These are phyloP conservation scores for Achaetomium macrosporum DNA, from an alignment of 2,329 filamentous ascomycete species.

Conservation along the genomic window DNA sequence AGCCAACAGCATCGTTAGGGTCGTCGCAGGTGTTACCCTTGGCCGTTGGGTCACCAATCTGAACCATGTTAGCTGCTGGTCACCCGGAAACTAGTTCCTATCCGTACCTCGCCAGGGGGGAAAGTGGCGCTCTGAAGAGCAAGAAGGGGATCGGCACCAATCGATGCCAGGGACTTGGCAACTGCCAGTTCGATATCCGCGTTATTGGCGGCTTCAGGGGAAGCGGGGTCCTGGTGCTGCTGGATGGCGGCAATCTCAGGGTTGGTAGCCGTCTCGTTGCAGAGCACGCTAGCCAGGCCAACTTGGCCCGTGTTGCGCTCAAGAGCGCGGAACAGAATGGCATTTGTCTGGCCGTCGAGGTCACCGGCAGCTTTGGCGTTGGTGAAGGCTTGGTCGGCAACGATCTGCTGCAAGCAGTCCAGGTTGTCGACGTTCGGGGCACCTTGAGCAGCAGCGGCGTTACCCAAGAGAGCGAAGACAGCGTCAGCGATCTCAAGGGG, in stretches of 20 bases:
- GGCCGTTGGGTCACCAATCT: slow-evolving; percentile 34
- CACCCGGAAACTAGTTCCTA: slow-evolving; percentile 4
- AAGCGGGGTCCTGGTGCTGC: slow-evolving; percentile 64
- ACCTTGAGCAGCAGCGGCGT: slow-evolving; percentile 33
- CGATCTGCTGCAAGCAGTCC: slow-evolving; percentile 54
- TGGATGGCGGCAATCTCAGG: slow-evolving; percentile 58
- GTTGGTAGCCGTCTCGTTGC: slow-evolving; percentile 53
- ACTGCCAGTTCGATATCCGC: slow-evolving; percentile 55
- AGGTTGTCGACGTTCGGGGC: slow-evolving; percentile 35
- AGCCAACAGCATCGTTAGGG: slow-evolving; percentile 43
- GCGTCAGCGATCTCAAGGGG: slow-evolving; percentile 42
- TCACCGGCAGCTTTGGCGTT: slow-evolving; percentile 52
- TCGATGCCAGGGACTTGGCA: slow-evolving; percentile 52
- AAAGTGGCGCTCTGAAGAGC: slow-evolving; percentile 61
- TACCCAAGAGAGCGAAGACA: slow-evolving; percentile 46
- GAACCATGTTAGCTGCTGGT: slow-evolving; percentile 18
- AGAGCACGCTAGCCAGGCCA: slow-evolving; percentile 51
- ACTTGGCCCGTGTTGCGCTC: slow-evolving; percentile 57
- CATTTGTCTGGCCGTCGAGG: slow-evolving; percentile 45
- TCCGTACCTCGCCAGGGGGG: slow-evolving; percentile 49
- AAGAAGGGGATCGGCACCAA: slow-evolving; percentile 57
- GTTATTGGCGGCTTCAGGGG: slow-evolving; percentile 51
- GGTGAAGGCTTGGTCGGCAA: slow-evolving; percentile 56
- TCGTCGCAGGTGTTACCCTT: slow-evolving; percentile 51
- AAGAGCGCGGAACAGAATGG: slow-evolving; percentile 47